Base-by-base conservation (phyloP, 2,329 filamentous ascomycete species). In the Sordariomycetes sp. region DNA sequence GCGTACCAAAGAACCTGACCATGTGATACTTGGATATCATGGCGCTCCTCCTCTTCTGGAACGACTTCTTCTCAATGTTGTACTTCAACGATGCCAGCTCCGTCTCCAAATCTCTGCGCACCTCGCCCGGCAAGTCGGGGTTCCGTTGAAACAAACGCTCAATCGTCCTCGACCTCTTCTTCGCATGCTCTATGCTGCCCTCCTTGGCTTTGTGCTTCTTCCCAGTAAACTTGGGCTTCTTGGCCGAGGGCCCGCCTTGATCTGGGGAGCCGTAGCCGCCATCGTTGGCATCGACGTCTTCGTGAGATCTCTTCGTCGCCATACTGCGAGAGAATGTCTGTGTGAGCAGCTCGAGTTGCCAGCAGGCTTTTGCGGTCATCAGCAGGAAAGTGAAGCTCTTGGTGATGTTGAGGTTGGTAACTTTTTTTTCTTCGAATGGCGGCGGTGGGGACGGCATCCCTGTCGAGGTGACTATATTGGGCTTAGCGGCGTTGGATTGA, bases 1-100 rank as follows among this genome's bases (percentile, higher is more conserved):
- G 32, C 34, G 26, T 64, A 83, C 84, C 85, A 57, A 90, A 90
- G 53, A 92, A 92, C 19, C 85, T 68, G 33, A 90, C 75, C 73
- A 86, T 88, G 54, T 90, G 84, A 47, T 87, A 92, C 54, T 79
- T 82, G 33, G 67, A 67, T 41, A 88, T 86, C 73, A 88, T 85
- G 39, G 75, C 68, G 46, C 69, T 70, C 44, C 75, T 70, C 50
- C 68, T 69, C 58, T 76, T 79, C 46, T 77, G 75, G 38, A 69
- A 66, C 39, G 72, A 63, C 31, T 71, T 66, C 41, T 72, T 67
- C 5, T 58, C 65, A 38, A 88, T 64, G 47, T 83, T 79, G 42
- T 73, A 65, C 54, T 75, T 69, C 47, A 79, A 79, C 5, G 78
- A 70, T 30, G 70, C 70, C 41, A 90, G 60, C 50, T 86, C 84